These are phyloP conservation scores for Exophiala xenobiotica DNA, from an alignment of 2,329 filamentous ascomycete species.

Conservation along the genomic window DNA sequence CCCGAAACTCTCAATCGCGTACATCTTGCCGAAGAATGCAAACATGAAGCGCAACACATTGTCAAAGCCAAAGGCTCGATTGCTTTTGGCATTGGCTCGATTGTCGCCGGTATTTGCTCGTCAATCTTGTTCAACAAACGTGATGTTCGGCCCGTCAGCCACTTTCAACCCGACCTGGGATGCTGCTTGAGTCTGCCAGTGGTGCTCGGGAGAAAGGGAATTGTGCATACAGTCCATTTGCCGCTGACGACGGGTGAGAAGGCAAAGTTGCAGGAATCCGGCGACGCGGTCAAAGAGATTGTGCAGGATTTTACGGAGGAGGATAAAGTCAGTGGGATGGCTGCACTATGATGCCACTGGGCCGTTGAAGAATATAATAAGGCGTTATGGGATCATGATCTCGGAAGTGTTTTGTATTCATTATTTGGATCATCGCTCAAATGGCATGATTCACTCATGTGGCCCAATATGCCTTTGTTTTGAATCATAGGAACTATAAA, in stretches of 20 bases:
- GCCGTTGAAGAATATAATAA: too few species aligned
- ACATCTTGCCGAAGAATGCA: constrained; percentile 46
- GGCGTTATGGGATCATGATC: too few species aligned
- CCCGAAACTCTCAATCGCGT: constrained; percentile 22
- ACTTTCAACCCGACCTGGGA: constrained; percentile 47
- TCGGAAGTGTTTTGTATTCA: too few species aligned
- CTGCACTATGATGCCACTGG: too few species aligned
- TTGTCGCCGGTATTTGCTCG: constrained; percentile 49
- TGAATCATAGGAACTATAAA: too few species aligned
- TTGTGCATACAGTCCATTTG: constrained; percentile 37
- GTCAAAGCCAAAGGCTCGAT: constrained; percentile 52
- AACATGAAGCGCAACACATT: constrained; percentile 46
- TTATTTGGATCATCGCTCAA: neutral
- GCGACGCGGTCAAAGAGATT: neutral
- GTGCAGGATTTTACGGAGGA: neutral
- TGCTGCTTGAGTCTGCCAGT: constrained; percentile 53
- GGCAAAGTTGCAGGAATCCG: constrained; percentile 8
- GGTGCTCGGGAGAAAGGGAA: constrained; percentile 48
- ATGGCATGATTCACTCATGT: neutral
- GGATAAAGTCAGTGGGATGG: neutral
- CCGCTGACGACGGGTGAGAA: constrained; percentile 21
- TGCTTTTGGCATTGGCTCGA: constrained; percentile 50
- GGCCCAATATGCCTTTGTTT: too few species aligned
- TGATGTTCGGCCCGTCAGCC: constrained; percentile 49
- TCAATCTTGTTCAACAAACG: constrained; percentile 50